Percentiles rank a stretch among this genome's conserved stretches.
Evolutionary conservation across 148 eudicot genomes (phyloP).

Genomic region (Rhododendron vialii): DNA sequence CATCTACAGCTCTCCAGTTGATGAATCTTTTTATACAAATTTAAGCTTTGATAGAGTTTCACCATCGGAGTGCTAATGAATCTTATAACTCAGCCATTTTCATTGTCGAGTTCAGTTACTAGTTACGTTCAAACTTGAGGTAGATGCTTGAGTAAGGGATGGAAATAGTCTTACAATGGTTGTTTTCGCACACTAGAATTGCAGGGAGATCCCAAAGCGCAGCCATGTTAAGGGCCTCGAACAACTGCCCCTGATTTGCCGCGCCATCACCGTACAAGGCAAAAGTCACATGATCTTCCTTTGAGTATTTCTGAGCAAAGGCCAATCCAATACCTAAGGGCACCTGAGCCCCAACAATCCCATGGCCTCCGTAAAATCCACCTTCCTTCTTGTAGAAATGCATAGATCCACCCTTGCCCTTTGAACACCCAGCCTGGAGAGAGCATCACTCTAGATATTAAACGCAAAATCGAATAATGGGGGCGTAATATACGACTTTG

Average conservation of each 20-base stretch:
- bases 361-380: conserved; percentile 89
- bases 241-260: conserved; percentile 92
- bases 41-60: background rate
- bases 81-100: background rate
- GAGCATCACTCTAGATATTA: background rate
- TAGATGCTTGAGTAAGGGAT: background rate
- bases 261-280: conserved; percentile 94
- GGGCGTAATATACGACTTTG: background rate
- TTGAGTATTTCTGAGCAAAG: conserved; percentile 83
- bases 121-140: background rate
- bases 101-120: background rate
- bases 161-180: conserved; percentile 53
- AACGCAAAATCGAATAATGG: background rate
- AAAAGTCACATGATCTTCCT: conserved; percentile 73
- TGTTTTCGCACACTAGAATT: conserved; percentile 86
- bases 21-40: background rate
- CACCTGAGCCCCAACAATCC: conserved; percentile 91
- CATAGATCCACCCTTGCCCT: conserved; percentile 97
- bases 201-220: conserved; percentile 98
- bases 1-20: background rate
- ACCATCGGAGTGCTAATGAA: background rate
- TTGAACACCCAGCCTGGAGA: conserved; percentile 57
- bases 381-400: conserved; percentile 76
- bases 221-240: conserved; percentile 93
- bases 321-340: conserved; percentile 83